A percentile compares a stretch with the other conserved stretches of the same genome.
Conservation (phyloP, 2,329 filamentous ascomycete genomes). For the Thermoascus crustaceus region DNA sequence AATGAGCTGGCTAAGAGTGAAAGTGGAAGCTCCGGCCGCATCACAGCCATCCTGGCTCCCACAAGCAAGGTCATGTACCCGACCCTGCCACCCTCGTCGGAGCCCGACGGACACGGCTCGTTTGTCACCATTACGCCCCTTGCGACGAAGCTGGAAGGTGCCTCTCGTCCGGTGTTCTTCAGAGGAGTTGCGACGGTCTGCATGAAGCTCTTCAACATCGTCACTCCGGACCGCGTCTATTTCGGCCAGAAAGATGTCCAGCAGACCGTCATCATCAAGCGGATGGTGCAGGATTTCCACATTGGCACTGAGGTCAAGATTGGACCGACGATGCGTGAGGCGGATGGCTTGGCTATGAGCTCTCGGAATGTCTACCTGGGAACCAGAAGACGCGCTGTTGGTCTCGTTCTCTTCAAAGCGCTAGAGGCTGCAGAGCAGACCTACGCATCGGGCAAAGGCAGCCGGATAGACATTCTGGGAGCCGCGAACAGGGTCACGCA, state of each 20-base stretch:
- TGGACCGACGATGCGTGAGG: constrained; percentile 64
- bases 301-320: constrained; percentile 67
- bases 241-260: constrained; percentile 98
- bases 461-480: constrained; percentile 60
- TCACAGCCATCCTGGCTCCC: constrained; percentile 81
- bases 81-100: constrained; percentile 62
- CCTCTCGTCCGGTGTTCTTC: constrained; percentile 86
- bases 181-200: constrained; percentile 92
- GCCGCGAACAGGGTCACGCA: constrained; percentile 57
- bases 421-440: constrained; percentile 61
- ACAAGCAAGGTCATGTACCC: constrained; percentile 82
- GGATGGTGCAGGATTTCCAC: constrained; percentile 82
- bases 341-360: constrained; percentile 80
- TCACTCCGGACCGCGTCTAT: constrained; percentile 69
- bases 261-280: constrained; percentile 82
- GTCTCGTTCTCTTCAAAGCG: constrained; percentile 62
- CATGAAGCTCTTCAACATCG: constrained; percentile 85
- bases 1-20: constrained; percentile 52
- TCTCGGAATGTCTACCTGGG: constrained; percentile 93
- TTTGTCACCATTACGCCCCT: constrained; percentile 90
- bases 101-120: constrained; percentile 67
- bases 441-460: constrained; percentile 49
- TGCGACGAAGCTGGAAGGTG: constrained; percentile 71
- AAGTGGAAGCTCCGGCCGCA: constrained; percentile 45
- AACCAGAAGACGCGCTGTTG: constrained; percentile 59